These are phyloP conservation scores for Spergularia marina DNA, from an alignment of 148 eudicot genomes.

Conservation along the genomic window DNA sequence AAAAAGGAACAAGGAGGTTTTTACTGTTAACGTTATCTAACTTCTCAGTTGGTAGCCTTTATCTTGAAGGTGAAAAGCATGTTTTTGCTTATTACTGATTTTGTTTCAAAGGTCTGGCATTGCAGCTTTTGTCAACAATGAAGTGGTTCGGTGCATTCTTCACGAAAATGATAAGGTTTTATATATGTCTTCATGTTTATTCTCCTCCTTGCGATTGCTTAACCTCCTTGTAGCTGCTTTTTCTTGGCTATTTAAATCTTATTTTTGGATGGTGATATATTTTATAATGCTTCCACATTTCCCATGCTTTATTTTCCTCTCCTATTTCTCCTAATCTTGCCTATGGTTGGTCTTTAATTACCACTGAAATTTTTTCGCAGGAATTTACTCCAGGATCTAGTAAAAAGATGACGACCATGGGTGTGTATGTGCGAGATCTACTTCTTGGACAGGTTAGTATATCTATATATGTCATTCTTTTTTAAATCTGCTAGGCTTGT, in stretches of 20 bases:
- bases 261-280: background rate
- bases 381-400: slow-evolving; percentile 96
- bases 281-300: background rate
- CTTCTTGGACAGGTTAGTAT: slow-evolving; percentile 94
- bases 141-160: slow-evolving; percentile 30
- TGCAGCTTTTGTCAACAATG: slow-evolving; percentile 34
- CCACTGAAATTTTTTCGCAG: slow-evolving; percentile 36
- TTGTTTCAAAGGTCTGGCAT: slow-evolving; percentile 26
- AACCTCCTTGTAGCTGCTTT: background rate
- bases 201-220: background rate
- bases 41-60: slow-evolving; percentile 17
- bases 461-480: background rate
- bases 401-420: slow-evolving; percentile 94
- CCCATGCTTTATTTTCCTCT: background rate
- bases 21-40: slow-evolving; percentile 3
- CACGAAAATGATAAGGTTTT: slow-evolving; percentile 30
- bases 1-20: slow-evolving; percentile 2
- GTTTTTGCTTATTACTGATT: slow-evolving; percentile 23
- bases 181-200: slow-evolving; percentile 17
- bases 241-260: background rate
- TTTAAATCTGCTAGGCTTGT: background rate
- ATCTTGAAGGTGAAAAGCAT: slow-evolving; percentile 18
- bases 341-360: background rate
- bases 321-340: background rate
- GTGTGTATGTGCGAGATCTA: slow-evolving; percentile 89